Evolutionary conservation across 768 basidiomycete species (phyloP).

Genomic region (Phlebiopsis gigantea): DNA sequence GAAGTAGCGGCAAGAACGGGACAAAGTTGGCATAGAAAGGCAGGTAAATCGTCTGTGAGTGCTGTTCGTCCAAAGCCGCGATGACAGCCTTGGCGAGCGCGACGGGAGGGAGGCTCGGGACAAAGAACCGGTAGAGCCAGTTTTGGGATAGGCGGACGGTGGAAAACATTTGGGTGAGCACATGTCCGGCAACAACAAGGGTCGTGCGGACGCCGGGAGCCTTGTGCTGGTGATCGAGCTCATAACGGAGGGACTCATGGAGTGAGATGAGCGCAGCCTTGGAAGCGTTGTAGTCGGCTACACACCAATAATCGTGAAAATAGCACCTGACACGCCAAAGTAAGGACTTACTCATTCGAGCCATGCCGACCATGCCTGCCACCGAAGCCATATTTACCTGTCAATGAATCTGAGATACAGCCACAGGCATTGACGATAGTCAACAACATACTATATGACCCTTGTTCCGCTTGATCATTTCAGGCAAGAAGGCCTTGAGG

Average conservation of each 20-base stretch:
- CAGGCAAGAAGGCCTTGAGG: conserved; percentile 88
- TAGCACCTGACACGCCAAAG: background rate
- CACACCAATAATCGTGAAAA: background rate
- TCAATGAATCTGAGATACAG: background rate
- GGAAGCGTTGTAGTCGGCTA: conserved; percentile 87
- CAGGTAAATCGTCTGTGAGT: conserved; percentile 63
- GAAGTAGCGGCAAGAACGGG: conserved; percentile 51
- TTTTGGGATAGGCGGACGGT: conserved; percentile 44
- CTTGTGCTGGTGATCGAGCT: conserved; percentile 78
- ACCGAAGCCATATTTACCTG: conserved; percentile 79
- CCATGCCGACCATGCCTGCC: conserved; percentile 63
- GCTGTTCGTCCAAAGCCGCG: conserved; percentile 72
- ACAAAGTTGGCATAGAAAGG: conserved; percentile 69
- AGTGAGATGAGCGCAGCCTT: conserved; percentile 85
- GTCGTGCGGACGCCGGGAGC: conserved; percentile 83
- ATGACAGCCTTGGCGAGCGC: conserved; percentile 79
- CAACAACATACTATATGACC: conserved; percentile 80
- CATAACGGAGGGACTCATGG: conserved; percentile 81
- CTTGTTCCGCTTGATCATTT: conserved; percentile 66
- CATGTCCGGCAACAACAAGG: conserved; percentile 75
- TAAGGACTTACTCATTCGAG: conserved; percentile 67
- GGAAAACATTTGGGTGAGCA: conserved; percentile 76
- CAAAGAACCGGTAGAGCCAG: conserved; percentile 61
- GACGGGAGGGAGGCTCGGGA: conserved; percentile 69
- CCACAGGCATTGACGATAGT: background rate